Evolutionary conservation across 2,329 filamentous ascomycete genomes (phyloP), one percentile per base, ranked within the genome.

Genomic region (Bertia moriformis): DNA sequence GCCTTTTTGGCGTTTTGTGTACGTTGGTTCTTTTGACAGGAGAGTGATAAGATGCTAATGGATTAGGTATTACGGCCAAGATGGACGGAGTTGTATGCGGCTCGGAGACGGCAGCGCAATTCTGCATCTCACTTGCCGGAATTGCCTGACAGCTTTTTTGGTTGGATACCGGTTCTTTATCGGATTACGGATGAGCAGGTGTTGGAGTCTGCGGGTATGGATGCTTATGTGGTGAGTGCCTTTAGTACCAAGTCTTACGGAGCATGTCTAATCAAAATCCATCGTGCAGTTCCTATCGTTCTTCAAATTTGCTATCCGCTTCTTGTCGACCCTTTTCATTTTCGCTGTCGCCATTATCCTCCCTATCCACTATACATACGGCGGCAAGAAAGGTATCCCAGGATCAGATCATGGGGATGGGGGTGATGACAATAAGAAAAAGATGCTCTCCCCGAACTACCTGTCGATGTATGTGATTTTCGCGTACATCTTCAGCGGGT

Each of bases 381-480:
- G 19, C 20, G 24, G 19, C 4, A 36, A 2, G 15, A 38, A 38
- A 20, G 18, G n/a, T 19, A 35, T 18, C 14, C 24, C 18, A 12
- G 54, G 56, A 38, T 52, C 55, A 27, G 49, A 49, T 4, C 51
- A 57, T 44, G 54, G 56, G 38, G 38, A 50, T 14, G 53, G 57
- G 37, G 59, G 50, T 38, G 52, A 56, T 22, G 48, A 47, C 3
- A 52, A 55, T 24, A 55, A 35, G 32, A 35, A 35, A 15, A 13
- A 14, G 32, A 58, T 60, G 30, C 55, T 54, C 12, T 45, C 47
- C 18, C 50, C 46, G 19, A 45, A 45, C 41, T 94, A 88, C 49
- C 63, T 95, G 1, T 95, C 89, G 87, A 83, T 89, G 51, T 95
- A 96, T 52, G 73, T 94, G 13, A 67, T 83, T n/a, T 98, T 98